phyloP scores from a whole-genome alignment of 345 rosid genomes.

The Passiflora organensis region DNA sequence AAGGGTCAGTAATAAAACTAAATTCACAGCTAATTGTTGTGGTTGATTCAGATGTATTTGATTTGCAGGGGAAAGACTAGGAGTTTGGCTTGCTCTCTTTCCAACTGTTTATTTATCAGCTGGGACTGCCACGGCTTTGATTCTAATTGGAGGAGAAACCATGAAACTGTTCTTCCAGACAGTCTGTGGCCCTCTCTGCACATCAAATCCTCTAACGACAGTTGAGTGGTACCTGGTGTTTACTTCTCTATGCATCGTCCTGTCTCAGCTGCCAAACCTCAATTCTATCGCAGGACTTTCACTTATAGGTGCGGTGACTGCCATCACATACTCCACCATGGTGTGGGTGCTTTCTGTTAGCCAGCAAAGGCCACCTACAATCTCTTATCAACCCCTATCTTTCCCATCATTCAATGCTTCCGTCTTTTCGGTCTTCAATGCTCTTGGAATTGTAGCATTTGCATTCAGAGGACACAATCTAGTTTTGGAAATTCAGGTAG shows the following conservation, averaged over 20 bases:
- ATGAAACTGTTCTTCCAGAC: conserved; percentile 90
- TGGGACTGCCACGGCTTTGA: conserved; percentile 90
- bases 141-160: conserved; percentile 91
- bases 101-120: conserved; percentile 94
- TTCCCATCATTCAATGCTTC: conserved; percentile 57
- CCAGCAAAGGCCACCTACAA: conserved; percentile 71
- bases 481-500: conserved; percentile 89
- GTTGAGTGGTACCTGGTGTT: conserved; percentile 97
- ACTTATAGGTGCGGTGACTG: conserved; percentile 87
- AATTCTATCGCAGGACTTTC: conserved; percentile 96
- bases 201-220: conserved; percentile 83
- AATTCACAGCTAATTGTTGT: background rate
- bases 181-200: conserved; percentile 85
- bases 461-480: conserved; percentile 94
- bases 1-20: too few relatives aligned
- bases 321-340: conserved; percentile 86
- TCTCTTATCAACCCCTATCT: conserved; percentile 71
- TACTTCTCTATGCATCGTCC: conserved; percentile 85
- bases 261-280: conserved; percentile 97
- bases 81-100: conserved; percentile 90
- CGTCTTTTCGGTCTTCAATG: conserved; percentile 68
- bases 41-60: background rate
- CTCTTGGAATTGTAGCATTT: conserved; percentile 91
- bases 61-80: conserved; percentile 72
- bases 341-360: conserved; percentile 97